These are phyloP conservation scores for Yamadazyma diddensiae DNA, from an alignment of 1,139 yeast genomes.

Conservation along the genomic window DNA sequence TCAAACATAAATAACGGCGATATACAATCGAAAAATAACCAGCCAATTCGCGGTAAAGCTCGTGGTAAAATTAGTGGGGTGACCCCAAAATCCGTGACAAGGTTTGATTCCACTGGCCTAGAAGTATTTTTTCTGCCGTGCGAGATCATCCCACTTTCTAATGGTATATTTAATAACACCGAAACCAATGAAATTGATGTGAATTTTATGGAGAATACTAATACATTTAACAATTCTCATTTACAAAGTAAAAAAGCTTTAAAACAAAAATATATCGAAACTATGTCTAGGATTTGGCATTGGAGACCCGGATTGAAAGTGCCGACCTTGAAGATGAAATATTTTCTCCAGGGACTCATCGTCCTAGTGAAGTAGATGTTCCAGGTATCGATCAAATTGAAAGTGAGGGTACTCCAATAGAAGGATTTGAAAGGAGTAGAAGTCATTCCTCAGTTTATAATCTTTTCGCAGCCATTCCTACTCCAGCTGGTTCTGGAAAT, in stretches of 20 bases:
- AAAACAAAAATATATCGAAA: conserved; percentile 2
- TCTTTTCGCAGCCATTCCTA: conserved; percentile 1
- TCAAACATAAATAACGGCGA: too few relatives aligned
- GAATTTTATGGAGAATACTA: neutral
- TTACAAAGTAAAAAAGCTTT: neutral
- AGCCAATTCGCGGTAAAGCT: too few relatives aligned
- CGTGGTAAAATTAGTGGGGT: too few relatives aligned
- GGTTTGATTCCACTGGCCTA: too few relatives aligned
- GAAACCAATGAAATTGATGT: neutral
- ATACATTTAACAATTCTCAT: neutral
- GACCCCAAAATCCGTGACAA: too few relatives aligned
- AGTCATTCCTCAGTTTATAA: conserved; percentile 10
- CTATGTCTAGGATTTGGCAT: conserved; percentile 5
- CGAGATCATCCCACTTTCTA: conserved; percentile 1
- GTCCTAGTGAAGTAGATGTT: conserved; percentile 21
- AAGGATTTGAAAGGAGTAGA: conserved; percentile 4
- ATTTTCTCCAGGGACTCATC: conserved; percentile 27
- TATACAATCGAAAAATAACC: too few relatives aligned
- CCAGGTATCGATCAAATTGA: conserved; percentile 21
- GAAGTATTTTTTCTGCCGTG: too few relatives aligned
- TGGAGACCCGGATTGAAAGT: too few relatives aligned
- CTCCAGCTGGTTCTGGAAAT: neutral
- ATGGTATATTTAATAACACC: neutral
- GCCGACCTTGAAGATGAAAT: conserved; percentile 21
- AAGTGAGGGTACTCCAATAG: conserved; percentile 2